Conservation (phyloP, 2,329 filamentous ascomycete genomes). For the Aspergillus brasiliensis region DNA sequence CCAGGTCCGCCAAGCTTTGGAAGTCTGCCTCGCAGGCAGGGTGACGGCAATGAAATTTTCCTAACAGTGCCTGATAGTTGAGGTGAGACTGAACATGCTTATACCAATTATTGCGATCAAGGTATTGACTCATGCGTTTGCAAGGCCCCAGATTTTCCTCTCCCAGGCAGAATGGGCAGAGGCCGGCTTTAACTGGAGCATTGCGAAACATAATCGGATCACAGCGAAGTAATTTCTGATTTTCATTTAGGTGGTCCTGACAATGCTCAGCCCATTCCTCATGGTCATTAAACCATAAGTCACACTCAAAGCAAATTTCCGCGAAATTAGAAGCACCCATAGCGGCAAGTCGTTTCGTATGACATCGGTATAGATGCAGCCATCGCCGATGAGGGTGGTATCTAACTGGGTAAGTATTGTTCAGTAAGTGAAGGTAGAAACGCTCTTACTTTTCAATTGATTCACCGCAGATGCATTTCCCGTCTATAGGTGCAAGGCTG, state of each 20-base stretch:
- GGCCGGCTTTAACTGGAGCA: conserved; percentile 15
- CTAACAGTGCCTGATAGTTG: background rate
- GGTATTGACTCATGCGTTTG: conserved; percentile 10
- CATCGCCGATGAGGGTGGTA: conserved; percentile 12
- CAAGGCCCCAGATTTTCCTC: background rate
- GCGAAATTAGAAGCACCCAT: conserved; percentile 12
- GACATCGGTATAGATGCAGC: conserved; percentile 19
- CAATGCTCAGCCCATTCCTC: conserved; percentile 12
- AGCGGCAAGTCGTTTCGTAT: background rate
- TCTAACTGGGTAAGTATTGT: conserved; percentile 8
- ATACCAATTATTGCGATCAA: conserved; percentile 7
- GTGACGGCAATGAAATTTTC: conserved; percentile 8
- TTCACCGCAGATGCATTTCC: conserved; percentile 11
- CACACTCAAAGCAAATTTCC: conserved; percentile 18
- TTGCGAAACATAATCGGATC: conserved; percentile 19
- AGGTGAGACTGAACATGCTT: conserved; percentile 8
- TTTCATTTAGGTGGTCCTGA: conserved; percentile 14
- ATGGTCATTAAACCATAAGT: conserved; percentile 14
- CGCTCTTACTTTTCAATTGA: conserved; percentile 12
- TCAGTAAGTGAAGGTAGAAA: background rate
- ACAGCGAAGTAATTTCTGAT: conserved; percentile 13
- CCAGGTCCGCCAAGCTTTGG: background rate
- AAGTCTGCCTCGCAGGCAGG: conserved; percentile 1
- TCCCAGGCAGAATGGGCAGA: conserved; percentile 18
- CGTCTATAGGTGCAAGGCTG: conserved; percentile 6